These are phyloP conservation scores for Penicillium occitanis DNA, from an alignment of 2,329 filamentous ascomycete species.

Conservation along the genomic window DNA sequence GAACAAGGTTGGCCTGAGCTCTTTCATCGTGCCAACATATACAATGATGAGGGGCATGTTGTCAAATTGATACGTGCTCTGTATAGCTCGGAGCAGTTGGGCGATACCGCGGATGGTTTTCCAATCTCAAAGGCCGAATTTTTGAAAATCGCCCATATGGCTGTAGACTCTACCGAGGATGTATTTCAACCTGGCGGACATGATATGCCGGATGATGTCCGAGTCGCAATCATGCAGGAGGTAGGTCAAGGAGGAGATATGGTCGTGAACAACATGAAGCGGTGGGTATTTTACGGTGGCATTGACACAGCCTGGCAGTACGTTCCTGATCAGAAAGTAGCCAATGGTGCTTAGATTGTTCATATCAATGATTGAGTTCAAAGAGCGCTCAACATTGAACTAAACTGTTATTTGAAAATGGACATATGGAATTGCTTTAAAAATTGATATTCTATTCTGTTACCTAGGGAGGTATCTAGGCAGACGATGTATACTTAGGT, in stretches of 20 bases:
- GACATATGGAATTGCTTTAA: too few species aligned
- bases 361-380: too few species aligned
- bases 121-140: not conserved
- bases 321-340: not conserved
- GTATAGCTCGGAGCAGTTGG: not conserved
- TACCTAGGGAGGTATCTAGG: too few species aligned
- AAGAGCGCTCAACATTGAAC: too few species aligned
- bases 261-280: conserved; percentile 6
- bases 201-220: not conserved
- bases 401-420: too few species aligned
- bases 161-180: not conserved
- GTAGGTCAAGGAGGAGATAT: not conserved
- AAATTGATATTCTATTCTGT: too few species aligned
- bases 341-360: not conserved
- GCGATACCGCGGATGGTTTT: not conserved
- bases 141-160: not conserved
- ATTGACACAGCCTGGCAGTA: not conserved
- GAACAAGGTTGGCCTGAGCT: not conserved
- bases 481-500: too few species aligned
- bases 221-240: not conserved
- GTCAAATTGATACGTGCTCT: not conserved
- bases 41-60: not conserved
- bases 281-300: conserved; percentile 4
- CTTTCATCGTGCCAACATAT: not conserved
- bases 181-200: not conserved